A percentile compares a stretch with the other conserved stretches of the same genome.
Evolutionary conservation across 306 rosid genomes (phyloP).

Genomic region (Quercus berberidifolia): DNA sequence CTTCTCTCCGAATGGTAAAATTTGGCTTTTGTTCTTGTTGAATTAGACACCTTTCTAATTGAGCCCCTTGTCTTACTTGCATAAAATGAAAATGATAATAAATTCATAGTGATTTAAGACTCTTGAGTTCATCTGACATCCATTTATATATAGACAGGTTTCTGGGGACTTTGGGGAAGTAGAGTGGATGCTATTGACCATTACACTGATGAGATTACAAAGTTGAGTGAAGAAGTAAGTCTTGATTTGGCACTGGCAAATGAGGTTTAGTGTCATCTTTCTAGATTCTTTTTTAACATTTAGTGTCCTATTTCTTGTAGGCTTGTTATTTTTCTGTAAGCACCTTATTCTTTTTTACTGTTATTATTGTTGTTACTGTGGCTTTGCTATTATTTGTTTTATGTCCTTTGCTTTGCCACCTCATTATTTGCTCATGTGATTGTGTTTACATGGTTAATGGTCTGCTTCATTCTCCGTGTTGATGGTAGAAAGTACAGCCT

Average conservation of each 20-base stretch:
- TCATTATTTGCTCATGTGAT: not conserved
- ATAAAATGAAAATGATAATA: not conserved
- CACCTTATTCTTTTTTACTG: not conserved
- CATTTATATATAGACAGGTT: conserved; percentile 72
- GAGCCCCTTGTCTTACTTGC: not conserved
- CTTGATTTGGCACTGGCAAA: not conserved
- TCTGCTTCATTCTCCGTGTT: not conserved
- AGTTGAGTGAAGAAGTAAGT: conserved; percentile 55
- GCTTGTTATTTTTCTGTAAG: not conserved
- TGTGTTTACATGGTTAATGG: not conserved
- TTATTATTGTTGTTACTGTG: not conserved
- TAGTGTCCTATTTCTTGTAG: not conserved
- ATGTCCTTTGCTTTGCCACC: not conserved
- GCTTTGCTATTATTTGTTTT: not conserved
- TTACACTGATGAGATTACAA: conserved; percentile 44
- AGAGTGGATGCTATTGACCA: conserved; percentile 69
- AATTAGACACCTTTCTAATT: not conserved
- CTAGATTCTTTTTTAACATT: not conserved
- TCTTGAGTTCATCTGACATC: conserved; percentile 25
- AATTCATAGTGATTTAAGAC: not conserved
- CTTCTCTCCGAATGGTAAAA: conserved; percentile 31
- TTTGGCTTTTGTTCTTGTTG: not conserved
- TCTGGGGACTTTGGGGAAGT: conserved; percentile 58
- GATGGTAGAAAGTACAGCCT: not conserved
- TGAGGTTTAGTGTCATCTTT: not conserved